Evolutionary conservation across 768 basidiomycete genomes (phyloP).

Genomic region (Termitomyces sp.): DNA sequence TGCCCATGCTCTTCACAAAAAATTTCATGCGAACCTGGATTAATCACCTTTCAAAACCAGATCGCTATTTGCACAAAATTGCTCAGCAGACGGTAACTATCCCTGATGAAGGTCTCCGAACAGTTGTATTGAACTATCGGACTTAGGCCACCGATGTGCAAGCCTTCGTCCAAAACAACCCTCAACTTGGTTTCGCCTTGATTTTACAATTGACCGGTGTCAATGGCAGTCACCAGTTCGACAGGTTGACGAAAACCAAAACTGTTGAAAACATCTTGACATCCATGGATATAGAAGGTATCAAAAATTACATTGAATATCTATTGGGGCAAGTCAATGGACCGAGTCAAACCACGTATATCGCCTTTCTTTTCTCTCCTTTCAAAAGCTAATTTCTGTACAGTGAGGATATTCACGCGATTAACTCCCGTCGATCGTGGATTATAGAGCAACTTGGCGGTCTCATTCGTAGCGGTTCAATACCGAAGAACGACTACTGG

Average conservation of each 20-base stretch:
- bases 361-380: neutral
- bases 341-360: slow-evolving; percentile 38
- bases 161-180: slow-evolving; percentile 66
- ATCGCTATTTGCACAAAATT: slow-evolving; percentile 87
- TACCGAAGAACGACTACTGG: slow-evolving; percentile 82
- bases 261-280: slow-evolving; percentile 83
- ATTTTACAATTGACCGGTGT: slow-evolving; percentile 82
- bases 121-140: neutral
- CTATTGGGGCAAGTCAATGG: slow-evolving; percentile 63
- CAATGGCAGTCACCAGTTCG: slow-evolving; percentile 85
- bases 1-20: slow-evolving; percentile 88
- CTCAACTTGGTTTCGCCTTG: slow-evolving; percentile 78
- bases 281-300: slow-evolving; percentile 68
- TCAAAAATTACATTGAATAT: slow-evolving; percentile 72
- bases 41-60: slow-evolving; percentile 85
- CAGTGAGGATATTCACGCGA: slow-evolving; percentile 41
- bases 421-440: slow-evolving; percentile 70
- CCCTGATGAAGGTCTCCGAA: neutral
- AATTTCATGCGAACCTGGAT: slow-evolving; percentile 98
- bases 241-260: slow-evolving; percentile 88
- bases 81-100: slow-evolving; percentile 69
- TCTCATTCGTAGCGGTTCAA: slow-evolving; percentile 72
- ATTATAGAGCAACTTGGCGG: slow-evolving; percentile 80
- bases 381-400: slow-evolving; percentile 8
- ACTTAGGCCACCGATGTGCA: slow-evolving; percentile 73